phyloP scores from a whole-genome alignment of 805 yeast genomes.

The Saccharomyces kudriavzevii region DNA sequence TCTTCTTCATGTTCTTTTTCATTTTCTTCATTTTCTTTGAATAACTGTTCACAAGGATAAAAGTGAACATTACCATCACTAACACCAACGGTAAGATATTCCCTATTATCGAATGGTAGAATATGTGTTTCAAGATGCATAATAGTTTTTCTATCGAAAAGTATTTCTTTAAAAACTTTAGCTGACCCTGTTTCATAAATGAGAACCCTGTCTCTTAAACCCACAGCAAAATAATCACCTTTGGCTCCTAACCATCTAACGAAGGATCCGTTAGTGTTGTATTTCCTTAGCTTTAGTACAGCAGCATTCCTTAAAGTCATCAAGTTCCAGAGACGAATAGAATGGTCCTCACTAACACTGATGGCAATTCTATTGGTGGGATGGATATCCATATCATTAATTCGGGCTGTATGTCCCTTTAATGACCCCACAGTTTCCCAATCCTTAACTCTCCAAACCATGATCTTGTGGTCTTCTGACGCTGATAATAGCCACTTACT shows the following conservation, averaged over 20 bases:
- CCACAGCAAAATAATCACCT: conserved; percentile 74
- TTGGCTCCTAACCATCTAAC: conserved; percentile 55
- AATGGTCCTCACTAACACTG: conserved; percentile 77
- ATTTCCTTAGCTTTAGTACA: conserved; percentile 58
- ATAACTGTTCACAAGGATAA: conserved; percentile 35
- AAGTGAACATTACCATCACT: conserved; percentile 65
- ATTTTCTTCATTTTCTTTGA: conserved; percentile 25
- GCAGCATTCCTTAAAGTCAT: conserved; percentile 97
- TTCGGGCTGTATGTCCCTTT: conserved; percentile 80
- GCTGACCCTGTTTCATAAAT: conserved; percentile 60
- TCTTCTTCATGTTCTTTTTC: conserved; percentile 22
- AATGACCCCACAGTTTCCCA: conserved; percentile 88
- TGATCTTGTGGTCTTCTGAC: conserved; percentile 81
- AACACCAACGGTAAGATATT: conserved; percentile 59
- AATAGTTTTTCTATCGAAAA: conserved; percentile 43
- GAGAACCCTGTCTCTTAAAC: conserved; percentile 55
- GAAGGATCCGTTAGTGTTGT: conserved; percentile 56
- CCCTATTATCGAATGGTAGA: conserved; percentile 34
- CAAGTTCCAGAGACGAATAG: conserved; percentile 85
- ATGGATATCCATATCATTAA: conserved; percentile 82
- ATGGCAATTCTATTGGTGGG: conserved; percentile 86
- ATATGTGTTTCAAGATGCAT: conserved; percentile 56
- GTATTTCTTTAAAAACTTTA: conserved; percentile 45
- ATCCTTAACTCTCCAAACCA: conserved; percentile 92
- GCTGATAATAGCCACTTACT: conserved; percentile 83